Percentiles rank a stretch among this genome's conserved stretches.
phyloP scores from a whole-genome alignment of 2,329 filamentous ascomycete species.

The Malbranchea zuffiana region DNA sequence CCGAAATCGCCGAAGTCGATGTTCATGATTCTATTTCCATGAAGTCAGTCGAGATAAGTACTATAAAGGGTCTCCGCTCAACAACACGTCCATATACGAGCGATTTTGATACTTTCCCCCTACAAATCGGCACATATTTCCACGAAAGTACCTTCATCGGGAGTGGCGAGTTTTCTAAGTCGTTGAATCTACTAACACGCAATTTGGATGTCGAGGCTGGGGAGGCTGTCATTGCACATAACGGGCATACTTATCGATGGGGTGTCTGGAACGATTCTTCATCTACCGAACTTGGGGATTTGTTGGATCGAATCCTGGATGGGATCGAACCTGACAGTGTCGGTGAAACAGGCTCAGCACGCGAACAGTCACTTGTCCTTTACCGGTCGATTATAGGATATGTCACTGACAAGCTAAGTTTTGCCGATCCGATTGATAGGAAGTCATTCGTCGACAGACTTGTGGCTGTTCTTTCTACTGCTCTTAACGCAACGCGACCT shows the following conservation, averaged over 20 bases:
- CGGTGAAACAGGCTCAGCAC: too few species aligned
- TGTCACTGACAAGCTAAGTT: constrained; percentile 39
- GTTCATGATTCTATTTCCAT: constrained; percentile 1
- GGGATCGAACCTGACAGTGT: too few species aligned
- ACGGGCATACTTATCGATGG: constrained; percentile 34
- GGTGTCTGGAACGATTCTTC: constrained; percentile 47
- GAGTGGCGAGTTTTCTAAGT: constrained; percentile 42
- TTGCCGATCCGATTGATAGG: constrained; percentile 46
- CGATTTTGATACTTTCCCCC: constrained; percentile 43
- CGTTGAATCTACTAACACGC: constrained; percentile 31
- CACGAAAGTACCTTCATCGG: constrained; percentile 48
- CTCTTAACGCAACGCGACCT: constrained; percentile 8
- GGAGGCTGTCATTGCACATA: constrained; percentile 29
- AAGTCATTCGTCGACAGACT: constrained; percentile 34
- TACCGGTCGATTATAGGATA: constrained; percentile 41
- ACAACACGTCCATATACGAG: constrained; percentile 41
- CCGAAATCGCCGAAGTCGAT: constrained; percentile 20
- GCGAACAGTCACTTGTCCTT: constrained; percentile 11
- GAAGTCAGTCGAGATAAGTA: constrained; percentile 2
- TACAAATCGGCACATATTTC: constrained; percentile 45
- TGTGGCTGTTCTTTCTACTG: constrained; percentile 24
- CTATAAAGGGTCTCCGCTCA: constrained; percentile 35
- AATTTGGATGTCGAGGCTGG: constrained; percentile 36
- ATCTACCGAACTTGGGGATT: constrained; percentile 35
- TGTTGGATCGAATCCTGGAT: too few species aligned